Percentiles rank a stretch among this genome's conserved stretches.
Evolutionary conservation across 257 asterid species (phyloP).

Genomic region (Cynanchum wilfordii): DNA sequence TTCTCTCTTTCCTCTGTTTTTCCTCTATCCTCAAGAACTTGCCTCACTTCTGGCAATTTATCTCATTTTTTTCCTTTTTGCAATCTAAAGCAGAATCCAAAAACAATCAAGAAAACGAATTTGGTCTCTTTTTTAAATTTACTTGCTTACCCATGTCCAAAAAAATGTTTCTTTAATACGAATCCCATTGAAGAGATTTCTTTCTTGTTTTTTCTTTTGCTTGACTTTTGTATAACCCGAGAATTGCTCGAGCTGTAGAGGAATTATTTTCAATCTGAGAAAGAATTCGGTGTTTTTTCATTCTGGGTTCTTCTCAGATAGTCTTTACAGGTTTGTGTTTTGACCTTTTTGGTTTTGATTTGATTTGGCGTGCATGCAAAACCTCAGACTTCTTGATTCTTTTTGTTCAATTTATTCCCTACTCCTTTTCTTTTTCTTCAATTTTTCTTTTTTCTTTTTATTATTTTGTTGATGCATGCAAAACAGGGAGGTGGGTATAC

Average conservation of each 20-base stretch:
- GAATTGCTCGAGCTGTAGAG: neutral
- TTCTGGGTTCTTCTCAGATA: constrained; percentile 15
- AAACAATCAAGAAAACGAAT: neutral
- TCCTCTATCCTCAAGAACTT: neutral
- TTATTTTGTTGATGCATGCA: neutral
- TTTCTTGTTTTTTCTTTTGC: too few species aligned
- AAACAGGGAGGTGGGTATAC: neutral
- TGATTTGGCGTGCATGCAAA: constrained; percentile 9
- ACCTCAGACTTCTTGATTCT: neutral
- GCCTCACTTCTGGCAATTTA: neutral
- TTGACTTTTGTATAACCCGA: neutral
- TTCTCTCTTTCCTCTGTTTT: neutral
- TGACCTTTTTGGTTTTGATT: neutral
- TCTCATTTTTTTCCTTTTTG: neutral
- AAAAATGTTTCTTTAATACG: neutral
- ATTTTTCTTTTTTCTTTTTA: neutral
- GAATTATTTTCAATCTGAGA: neutral
- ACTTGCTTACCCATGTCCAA: neutral
- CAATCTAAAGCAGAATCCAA: neutral
- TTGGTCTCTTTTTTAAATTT: neutral
- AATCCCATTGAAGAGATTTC: too few species aligned
- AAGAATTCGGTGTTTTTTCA: neutral
- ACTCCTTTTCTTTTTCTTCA: neutral
- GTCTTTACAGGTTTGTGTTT: constrained; percentile 14
- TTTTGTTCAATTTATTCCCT: neutral